phyloP scores from a whole-genome alignment of 1,284 basidiomycete species.

The Cystobasidium slooffiae region DNA sequence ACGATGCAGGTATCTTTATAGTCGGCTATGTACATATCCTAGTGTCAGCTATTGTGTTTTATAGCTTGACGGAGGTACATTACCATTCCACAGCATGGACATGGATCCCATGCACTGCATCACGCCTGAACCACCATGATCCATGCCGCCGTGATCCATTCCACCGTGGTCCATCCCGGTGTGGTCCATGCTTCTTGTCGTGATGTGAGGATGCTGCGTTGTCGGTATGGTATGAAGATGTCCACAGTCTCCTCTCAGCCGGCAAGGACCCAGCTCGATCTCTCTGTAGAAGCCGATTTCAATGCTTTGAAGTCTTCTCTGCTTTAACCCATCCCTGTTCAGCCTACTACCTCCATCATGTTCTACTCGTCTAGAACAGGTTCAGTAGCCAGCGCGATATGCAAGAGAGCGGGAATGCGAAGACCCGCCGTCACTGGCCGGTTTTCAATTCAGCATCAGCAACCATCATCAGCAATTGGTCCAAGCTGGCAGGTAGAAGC shows the following conservation, averaged over 20 bases:
- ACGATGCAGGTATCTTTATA: conserved; percentile 42
- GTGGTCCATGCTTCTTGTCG: conserved; percentile 23
- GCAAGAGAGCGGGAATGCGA: conserved; percentile 22
- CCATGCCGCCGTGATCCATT: conserved; percentile 11
- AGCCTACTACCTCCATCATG: neutral
- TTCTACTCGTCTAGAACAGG: conserved; percentile 7
- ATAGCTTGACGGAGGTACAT: neutral
- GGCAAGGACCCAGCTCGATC: too few species aligned
- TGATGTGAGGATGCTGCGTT: neutral
- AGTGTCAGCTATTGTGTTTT: neutral
- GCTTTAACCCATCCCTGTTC: too few species aligned
- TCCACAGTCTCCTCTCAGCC: neutral
- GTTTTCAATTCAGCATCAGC: conserved; percentile 8
- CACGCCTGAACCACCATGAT: neutral
- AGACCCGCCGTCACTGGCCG: conserved; percentile 15
- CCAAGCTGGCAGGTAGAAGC: conserved; percentile 5
- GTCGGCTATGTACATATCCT: conserved; percentile 9
- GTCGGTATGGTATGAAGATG: conserved; percentile 18
- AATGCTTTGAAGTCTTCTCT: too few species aligned
- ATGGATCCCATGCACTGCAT: conserved; percentile 37
- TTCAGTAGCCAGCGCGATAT: conserved; percentile 4
- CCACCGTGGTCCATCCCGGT: conserved; percentile 32
- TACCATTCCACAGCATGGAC: conserved; percentile 35
- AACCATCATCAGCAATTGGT: neutral
- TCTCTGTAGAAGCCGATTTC: too few species aligned